Evolutionary conservation across 352 stramenopile species (phyloP), one percentile per base, ranked within the genome.

Genomic region (Peronosclerospora sorghi): DNA sequence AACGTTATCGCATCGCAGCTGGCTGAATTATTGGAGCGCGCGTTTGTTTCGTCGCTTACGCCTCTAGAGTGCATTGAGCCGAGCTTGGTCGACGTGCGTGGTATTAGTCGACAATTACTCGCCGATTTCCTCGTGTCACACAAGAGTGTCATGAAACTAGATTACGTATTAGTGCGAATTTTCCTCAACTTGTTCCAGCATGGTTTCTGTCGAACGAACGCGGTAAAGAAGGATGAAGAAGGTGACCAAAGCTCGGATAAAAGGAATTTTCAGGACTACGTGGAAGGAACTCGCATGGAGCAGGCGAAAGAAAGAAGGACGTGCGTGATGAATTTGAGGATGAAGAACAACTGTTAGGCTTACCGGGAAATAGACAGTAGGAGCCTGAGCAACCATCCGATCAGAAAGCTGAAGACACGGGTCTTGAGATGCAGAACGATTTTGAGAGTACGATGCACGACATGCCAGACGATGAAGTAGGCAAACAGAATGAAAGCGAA

Each of bases 391-490:
- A 83, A 43, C 50, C 54, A 4, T 70, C 92, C 36, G 76, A 97
- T 17, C 58, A 98, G 34, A 75, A 97, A 44, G 65, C 71, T 0
- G 82, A 97, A 27, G 92, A 99, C 41, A 97, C 95, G 38, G 97
- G 96, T 8, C 83, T 99, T 50, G 97, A 99, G 68, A 99, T 99
- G 96, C 91, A 98, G 43, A 96, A 95, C 40, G 96, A 99, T 60
- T 99, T 99, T 63, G 92, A 99, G 34, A 96, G 97, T n/a, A 94
- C 97, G n/a, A n/a, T n/a, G n/a, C n/a, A n/a, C n/a, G n/a, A n/a
- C n/a, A n/a, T n/a, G n/a, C n/a, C n/a, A n/a, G 85, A 97, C 15
- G 79, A 97, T 34, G 82, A 95, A 34, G 60, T 97, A 1, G 82
- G 95, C 0, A 74, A 95, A 0, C 66, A 95, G n/a, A 59, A 92